Conservation (phyloP, 2,329 filamentous ascomycete species). For the Xylariaceae sp. region DNA sequence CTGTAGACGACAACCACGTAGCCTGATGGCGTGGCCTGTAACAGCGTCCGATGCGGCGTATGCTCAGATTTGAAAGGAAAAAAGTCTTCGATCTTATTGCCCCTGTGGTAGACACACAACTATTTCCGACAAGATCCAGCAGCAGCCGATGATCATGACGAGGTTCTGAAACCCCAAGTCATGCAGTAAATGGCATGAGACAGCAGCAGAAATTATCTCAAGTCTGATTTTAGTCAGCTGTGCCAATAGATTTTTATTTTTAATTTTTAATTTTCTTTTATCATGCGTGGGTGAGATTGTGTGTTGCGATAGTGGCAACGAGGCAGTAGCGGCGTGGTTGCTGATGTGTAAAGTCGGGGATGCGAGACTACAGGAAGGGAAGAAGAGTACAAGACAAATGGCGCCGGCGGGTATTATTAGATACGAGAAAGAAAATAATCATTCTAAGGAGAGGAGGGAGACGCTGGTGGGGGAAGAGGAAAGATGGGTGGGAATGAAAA, state of each 20-base stretch:
- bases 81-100: slow-evolving; percentile 10
- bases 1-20: slow-evolving; percentile 33
- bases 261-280: background rate
- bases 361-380: slow-evolving; percentile 6
- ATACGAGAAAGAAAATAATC: background rate
- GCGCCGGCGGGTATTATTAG: slow-evolving; percentile 7
- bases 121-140: slow-evolving; percentile 19
- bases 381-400: background rate
- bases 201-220: background rate
- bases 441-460: slow-evolving; percentile 9
- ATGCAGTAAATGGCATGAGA: slow-evolving; percentile 2
- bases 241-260: background rate
- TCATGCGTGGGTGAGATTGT: background rate
- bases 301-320: background rate
- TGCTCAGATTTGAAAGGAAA: background rate
- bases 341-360: background rate
- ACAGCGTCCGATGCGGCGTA: slow-evolving; percentile 13
- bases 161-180: slow-evolving; percentile 1
- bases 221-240: slow-evolving; percentile 5
- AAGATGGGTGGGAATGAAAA: slow-evolving; percentile 22
- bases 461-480: slow-evolving; percentile 10
- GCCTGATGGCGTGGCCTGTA: slow-evolving; percentile 16
- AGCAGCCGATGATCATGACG: slow-evolving; percentile 22
- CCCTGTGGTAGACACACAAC: slow-evolving; percentile 14
- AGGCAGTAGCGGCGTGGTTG: background rate